phyloP scores from a whole-genome alignment of 495 filamentous ascomycete genomes.

The Glonium stellatum region DNA sequence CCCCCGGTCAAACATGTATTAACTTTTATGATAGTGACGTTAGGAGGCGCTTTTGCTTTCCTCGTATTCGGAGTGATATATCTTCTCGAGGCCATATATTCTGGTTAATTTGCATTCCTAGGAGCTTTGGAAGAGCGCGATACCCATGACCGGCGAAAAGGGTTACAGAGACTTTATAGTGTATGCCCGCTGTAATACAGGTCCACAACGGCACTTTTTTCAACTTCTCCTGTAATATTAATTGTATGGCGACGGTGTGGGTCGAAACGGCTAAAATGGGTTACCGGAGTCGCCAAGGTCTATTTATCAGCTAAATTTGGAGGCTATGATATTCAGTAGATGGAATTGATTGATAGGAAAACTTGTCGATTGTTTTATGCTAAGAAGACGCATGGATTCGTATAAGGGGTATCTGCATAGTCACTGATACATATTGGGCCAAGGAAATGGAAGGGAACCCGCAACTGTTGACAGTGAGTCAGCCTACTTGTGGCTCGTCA shows the following conservation, averaged over 20 bases:
- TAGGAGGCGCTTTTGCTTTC: conserved; percentile 91
- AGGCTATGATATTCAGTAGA: background rate
- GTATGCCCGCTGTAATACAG: background rate
- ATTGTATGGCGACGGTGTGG: background rate
- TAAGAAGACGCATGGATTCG: too few relatives aligned
- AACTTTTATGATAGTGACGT: conserved; percentile 59
- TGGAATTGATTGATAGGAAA: background rate
- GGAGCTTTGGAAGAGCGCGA: background rate
- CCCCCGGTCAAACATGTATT: background rate
- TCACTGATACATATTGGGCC: too few relatives aligned
- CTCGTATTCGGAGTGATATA: conserved; percentile 88
- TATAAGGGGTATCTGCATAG: too few relatives aligned
- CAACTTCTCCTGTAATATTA: background rate
- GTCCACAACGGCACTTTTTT: background rate
- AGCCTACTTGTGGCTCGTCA: too few relatives aligned
- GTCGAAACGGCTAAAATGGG: background rate
- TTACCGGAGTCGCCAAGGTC: background rate
- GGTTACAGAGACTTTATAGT: background rate
- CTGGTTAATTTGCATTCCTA: conserved; percentile 3
- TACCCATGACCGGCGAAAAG: background rate
- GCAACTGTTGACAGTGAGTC: too few relatives aligned
- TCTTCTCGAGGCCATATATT: conserved; percentile 60
- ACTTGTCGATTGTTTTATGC: too few relatives aligned
- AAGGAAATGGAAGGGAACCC: too few relatives aligned
- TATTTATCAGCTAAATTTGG: background rate